Base-by-base conservation (phyloP, 768 basidiomycete genomes). In the Asterophora lycoperdoides region DNA sequence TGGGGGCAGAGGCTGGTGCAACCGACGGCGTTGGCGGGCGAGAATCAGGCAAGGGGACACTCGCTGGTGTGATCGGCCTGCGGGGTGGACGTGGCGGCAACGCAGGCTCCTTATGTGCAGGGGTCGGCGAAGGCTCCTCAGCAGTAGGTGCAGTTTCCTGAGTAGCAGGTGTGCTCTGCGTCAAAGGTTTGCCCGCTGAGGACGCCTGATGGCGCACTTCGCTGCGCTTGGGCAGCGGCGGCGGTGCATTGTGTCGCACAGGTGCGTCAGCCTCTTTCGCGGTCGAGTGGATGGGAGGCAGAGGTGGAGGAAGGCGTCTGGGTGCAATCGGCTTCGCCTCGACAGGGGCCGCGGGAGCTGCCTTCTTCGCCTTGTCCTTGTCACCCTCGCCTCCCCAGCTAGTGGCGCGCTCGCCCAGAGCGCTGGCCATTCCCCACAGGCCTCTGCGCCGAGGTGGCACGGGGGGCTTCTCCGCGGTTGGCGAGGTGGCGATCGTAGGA, bases 381-480 rank as follows among this genome's bases (percentile, higher is more conserved):
- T 76, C 77, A 17, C 67, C 63, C 17, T 66, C 65, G 42, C 74
- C 23, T 23, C 23, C 67, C 83, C 81, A 84, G 56, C 75, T 79
- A 1, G 68, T 75, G 33, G 81, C 83, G 33, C 72, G 69, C 60
- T 83, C 81, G 3, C 79, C 73, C 5, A 86, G 61, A 5, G 79
- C 80, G 48, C 79, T 80, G 1, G 82, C 80, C 69, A 84, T 80
- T 9, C 83, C 80, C 83, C 85, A 86, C 17, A 87, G 57, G 1
- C 81, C 79, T 45, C 78, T 69, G 47, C 79, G 72, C 49, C 84
- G 71, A 0, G 84, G 82, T 0, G 85, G 84, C 19, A 85, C 61
- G 1, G 82, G 81, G 8, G 85, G 84, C 51, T 76, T 81, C 23
- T 70, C 75, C 10, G 57, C 56, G 23, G 51, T 42, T 5, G 60